phyloP scores from a whole-genome alignment of 2,329 filamentous ascomycete genomes.

The Ceratocystis albifundus region DNA sequence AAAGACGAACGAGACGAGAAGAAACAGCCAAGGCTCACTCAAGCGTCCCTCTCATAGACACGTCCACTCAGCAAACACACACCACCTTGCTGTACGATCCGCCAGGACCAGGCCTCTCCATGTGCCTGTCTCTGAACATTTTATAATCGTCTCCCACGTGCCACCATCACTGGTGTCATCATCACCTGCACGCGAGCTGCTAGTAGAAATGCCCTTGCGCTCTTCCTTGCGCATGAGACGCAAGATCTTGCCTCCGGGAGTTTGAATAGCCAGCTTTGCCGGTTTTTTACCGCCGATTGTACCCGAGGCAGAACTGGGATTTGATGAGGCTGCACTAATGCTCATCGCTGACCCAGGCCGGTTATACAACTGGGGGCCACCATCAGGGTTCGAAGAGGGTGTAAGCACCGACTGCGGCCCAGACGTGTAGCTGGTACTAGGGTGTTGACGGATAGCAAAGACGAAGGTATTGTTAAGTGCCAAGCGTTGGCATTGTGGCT shows the following conservation, averaged over 20 bases:
- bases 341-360: constrained; percentile 54
- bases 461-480: constrained; percentile 97
- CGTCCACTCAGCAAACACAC: constrained; percentile 82
- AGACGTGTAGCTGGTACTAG: constrained; percentile 40
- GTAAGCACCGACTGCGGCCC: constrained; percentile 32
- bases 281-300: constrained; percentile 61
- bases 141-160: constrained; percentile 83
- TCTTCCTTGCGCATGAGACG: constrained; percentile 73
- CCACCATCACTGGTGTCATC: constrained; percentile 58
- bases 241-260: constrained; percentile 86
- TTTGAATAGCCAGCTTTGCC: constrained; percentile 90
- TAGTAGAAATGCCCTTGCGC: constrained; percentile 42
- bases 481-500: constrained; percentile 80
- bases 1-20: background rate
- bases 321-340: constrained; percentile 48
- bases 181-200: constrained; percentile 29
- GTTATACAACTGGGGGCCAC: constrained; percentile 43
- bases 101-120: constrained; percentile 76
- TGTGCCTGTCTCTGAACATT: constrained; percentile 68
- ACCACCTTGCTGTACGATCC: constrained; percentile 75
- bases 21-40: background rate
- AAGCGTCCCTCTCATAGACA: constrained; percentile 33
- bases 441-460: constrained; percentile 88
- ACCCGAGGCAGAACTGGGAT: constrained; percentile 43
- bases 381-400: constrained; percentile 38